A percentile compares a stretch with the other conserved stretches of the same genome.
phyloP scores from a whole-genome alignment of 768 basidiomycete genomes.

The Amyloporia xantha region DNA sequence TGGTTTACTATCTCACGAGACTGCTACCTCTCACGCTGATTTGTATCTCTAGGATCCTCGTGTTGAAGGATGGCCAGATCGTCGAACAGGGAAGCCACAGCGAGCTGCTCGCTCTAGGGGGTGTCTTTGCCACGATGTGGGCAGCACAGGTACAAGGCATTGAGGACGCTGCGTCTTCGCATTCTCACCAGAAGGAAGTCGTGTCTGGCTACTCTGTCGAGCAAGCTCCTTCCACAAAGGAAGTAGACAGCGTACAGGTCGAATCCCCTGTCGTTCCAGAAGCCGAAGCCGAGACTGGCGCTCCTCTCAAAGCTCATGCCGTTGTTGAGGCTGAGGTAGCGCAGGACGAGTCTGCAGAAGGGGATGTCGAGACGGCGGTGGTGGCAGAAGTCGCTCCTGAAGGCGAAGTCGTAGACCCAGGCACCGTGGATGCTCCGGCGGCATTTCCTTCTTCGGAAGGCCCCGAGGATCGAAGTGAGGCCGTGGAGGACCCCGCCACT shows the following conservation, averaged over 20 bases:
- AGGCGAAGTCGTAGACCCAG: slow-evolving; percentile 11
- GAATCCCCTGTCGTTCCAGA: slow-evolving; percentile 9
- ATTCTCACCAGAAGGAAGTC: slow-evolving; percentile 29
- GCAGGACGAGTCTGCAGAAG: slow-evolving; percentile 7
- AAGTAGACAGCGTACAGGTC: slow-evolving; percentile 1
- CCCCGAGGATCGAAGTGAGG: slow-evolving; percentile 7
- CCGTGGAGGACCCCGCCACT: slow-evolving; percentile 13
- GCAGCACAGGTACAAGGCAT: slow-evolving; percentile 70
- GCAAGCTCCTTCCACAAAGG: slow-evolving; percentile 1
- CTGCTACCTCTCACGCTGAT: background rate
- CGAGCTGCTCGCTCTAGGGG: slow-evolving; percentile 66
- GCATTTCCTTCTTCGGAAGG: slow-evolving; percentile 11
- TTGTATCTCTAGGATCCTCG: slow-evolving; percentile 60
- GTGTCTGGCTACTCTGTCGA: slow-evolving; percentile 40
- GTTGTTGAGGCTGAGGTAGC: slow-evolving; percentile 15
- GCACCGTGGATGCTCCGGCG: slow-evolving; percentile 7
- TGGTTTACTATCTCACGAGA: slow-evolving; percentile 10
- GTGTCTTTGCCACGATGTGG: slow-evolving; percentile 84
- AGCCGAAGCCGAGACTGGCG: slow-evolving; percentile 5
- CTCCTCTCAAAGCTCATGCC: background rate
- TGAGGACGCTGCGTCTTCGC: slow-evolving; percentile 41
- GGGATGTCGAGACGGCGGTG: slow-evolving; percentile 5
- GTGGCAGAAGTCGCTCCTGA: slow-evolving; percentile 1
- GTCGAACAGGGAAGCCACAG: slow-evolving; percentile 77
- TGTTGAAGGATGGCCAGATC: slow-evolving; percentile 86